Base-by-base conservation (phyloP, 768 basidiomycete species). In the Clitopilus hobsonii region DNA sequence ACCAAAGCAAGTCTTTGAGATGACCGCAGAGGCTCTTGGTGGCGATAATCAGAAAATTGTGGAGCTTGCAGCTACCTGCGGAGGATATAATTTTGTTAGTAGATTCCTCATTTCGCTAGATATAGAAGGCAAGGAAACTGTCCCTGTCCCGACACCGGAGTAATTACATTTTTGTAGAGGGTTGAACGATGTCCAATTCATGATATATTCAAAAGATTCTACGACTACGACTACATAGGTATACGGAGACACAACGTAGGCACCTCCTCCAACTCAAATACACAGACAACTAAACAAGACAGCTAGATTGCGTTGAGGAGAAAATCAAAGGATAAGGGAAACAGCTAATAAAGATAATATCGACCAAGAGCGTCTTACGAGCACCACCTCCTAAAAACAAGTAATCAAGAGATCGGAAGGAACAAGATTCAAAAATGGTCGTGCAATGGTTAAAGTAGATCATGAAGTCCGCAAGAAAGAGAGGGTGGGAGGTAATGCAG, bases 21-120 rank as follows among this genome's bases (percentile, higher is more conserved):
- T 54, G 20, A 58, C 69, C 6, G 56, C 55, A 13, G 52, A 61
- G 24, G 66, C 65, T 50, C 52, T 70, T 41, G 41, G 41, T 5
- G 10, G 22, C 18, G 64, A 58, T 23, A 52, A 65, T 38, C 52
- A 61, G 51, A 68, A 68, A 38, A 57, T 66, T 49, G 65, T 69
- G 5, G 68, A 69, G 56, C 65, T 65, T 3, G 58, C 64, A 14
- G 59, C 65, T 10, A 69, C 67, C 13, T 61, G 65, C 3, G 67
- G 60, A 47, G 62, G 65, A n/a, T 69, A 70, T 36, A 66, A 65
- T 11, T 63, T 69, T 25, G 67, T 70, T 32, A 68, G 67, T 51
- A 57, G 69, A 36, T 65, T 70, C 49, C 57, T 66, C 18, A 58
- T 66, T 16, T 62, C 66, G 3, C 54, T 69, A 36, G 53, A 69